Base-by-base conservation (phyloP, 2,329 filamentous ascomycete species). In the Akanthomyces muscarius region DNA sequence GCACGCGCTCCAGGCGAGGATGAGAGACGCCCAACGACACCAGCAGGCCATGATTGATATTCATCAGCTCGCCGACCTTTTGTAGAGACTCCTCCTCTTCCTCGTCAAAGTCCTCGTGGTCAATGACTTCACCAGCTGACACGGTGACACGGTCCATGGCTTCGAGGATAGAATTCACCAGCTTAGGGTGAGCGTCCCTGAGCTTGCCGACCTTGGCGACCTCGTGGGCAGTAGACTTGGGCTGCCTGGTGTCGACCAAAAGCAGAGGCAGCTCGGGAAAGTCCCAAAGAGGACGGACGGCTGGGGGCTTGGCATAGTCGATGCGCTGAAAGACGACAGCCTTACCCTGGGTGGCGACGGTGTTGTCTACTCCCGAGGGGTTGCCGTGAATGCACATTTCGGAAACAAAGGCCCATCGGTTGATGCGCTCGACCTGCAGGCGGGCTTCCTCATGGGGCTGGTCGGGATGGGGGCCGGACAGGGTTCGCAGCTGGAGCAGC, bases 361-460 rank as follows among this genome's bases (percentile, higher is more conserved):
- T 99, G 75, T 99, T 99, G 77, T 99, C 95, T 50, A 99, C 91
- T 0, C 95, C 95, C 0, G 92, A 97, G 0, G 95, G 95, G 71
- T 96, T 98, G 44, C 94, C 95, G 73, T 99, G 95, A 66, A 98
- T 97, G 76, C 92, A 95, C 86, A 98, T 90, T 75, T 99, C 95
- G 28, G 90, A 90, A 0, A 99, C 95, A 75, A 97, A 98, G 0
- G 95, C 93, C 95, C 96, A 99, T 65, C 90, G 86, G 76, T 99
- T 99, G 77, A 99, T 97, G 66, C 94, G 87, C 78, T 98, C 93
- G 36, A 98, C 84, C 73, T 99, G 94, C 50, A 92, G 77, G 64
- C 90, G 87, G n/a, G 91, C 91, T 77, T 99, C 95, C 61, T 92
- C 88, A 0, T 87, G 78, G 4, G 92, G 91, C 75, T 98, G 94